Evolutionary conservation across 1,284 basidiomycete genomes (phyloP).

Genomic region (Ceraceosorus bombacis): DNA sequence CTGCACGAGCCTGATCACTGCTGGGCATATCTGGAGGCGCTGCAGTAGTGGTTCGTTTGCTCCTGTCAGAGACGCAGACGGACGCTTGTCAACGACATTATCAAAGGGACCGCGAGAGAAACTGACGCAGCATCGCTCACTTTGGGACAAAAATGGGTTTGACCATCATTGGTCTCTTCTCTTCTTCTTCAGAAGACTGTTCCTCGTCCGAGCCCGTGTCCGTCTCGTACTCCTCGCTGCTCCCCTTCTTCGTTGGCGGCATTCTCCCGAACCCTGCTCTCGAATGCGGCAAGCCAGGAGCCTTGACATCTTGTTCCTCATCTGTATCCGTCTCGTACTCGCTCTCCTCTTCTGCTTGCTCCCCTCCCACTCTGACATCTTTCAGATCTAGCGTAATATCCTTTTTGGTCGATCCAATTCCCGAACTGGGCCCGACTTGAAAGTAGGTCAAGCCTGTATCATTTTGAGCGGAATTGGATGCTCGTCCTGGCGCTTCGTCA

Average conservation of each 20-base stretch:
- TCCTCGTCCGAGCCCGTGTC: slow-evolving; percentile 26
- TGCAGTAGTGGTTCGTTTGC: slow-evolving; percentile 54
- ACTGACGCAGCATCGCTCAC: slow-evolving; percentile 52
- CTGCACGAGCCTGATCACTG: no score
- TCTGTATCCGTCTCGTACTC: slow-evolving; percentile 58
- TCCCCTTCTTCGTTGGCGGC: slow-evolving; percentile 2
- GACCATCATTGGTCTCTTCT: slow-evolving; percentile 56
- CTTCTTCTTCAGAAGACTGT: slow-evolving; percentile 44
- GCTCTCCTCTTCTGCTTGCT: background rate
- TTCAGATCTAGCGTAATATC: background rate
- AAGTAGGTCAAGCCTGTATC: slow-evolving; percentile 1
- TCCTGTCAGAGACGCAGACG: slow-evolving; percentile 53
- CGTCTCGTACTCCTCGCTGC: slow-evolving; percentile 52
- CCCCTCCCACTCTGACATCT: slow-evolving; percentile 14
- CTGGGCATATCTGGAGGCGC: slow-evolving; percentile 1
- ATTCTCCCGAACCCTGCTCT: no score
- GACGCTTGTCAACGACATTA: slow-evolving; percentile 1
- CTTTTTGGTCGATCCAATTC: background rate
- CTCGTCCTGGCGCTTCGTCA: slow-evolving; percentile 9
- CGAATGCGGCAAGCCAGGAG: slow-evolving; percentile 3
- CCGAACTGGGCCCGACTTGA: no score
- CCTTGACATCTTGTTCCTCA: slow-evolving; percentile 20
- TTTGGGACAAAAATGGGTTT: slow-evolving; percentile 85
- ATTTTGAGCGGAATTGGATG: background rate
- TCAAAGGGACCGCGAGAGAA: background rate